phyloP scores from a whole-genome alignment of 176 grass and related monocot genomes.

The Triticum dicoccoides region DNA sequence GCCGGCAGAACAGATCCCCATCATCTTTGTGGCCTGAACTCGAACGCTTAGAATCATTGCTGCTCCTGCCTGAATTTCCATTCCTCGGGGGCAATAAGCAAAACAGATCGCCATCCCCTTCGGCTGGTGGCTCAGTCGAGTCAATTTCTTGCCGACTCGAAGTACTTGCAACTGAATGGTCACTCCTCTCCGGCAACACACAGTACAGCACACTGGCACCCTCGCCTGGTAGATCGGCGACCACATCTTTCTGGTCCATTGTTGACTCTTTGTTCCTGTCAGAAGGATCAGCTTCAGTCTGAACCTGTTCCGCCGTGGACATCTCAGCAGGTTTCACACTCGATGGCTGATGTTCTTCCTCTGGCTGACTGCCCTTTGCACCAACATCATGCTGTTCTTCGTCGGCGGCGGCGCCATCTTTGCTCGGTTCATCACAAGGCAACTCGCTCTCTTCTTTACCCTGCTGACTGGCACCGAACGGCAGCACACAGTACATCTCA shows the following conservation, averaged over 20 bases:
- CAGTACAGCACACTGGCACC: slow-evolving; percentile 52
- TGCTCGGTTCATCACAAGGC: slow-evolving; percentile 13
- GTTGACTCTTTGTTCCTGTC: background rate
- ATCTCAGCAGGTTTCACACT: background rate
- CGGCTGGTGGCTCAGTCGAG: slow-evolving; percentile 17
- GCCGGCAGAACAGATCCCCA: slow-evolving; percentile 25
- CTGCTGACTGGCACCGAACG: slow-evolving; percentile 28
- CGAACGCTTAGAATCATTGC: slow-evolving; percentile 40
- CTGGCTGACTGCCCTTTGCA: background rate
- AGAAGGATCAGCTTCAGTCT: background rate
- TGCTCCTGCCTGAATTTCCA: slow-evolving; percentile 37
- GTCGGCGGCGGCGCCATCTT: background rate
- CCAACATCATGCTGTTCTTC: slow-evolving; percentile 27
- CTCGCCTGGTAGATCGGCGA: slow-evolving; percentile 28
- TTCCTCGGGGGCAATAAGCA: slow-evolving; percentile 56
- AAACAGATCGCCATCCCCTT: slow-evolving; percentile 52
- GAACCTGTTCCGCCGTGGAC: background rate
- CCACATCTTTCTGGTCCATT: background rate
- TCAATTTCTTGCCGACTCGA: slow-evolving; percentile 29
- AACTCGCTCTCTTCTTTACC: slow-evolving; percentile 5
- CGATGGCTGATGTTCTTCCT: slow-evolving; percentile 7
- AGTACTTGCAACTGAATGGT: slow-evolving; percentile 40
- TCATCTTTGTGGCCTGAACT: slow-evolving; percentile 23
- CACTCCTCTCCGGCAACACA: slow-evolving; percentile 33
- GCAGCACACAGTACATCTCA: slow-evolving; percentile 55